Evolutionary conservation across 495 filamentous ascomycete species (phyloP).

Genomic region (Mycothermus thermophilus): DNA sequence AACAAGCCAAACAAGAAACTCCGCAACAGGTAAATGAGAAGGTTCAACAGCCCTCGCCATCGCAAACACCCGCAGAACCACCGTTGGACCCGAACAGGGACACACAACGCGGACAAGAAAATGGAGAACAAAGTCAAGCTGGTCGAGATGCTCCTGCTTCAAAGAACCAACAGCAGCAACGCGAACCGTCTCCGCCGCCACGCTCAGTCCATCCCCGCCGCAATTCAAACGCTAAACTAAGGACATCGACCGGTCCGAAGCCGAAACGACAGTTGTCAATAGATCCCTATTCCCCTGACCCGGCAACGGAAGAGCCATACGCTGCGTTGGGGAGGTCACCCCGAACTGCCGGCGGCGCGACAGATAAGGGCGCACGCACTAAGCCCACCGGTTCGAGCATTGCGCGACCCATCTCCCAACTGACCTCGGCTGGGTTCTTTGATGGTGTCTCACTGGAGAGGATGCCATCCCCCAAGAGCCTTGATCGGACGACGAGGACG

Average conservation of each 20-base stretch:
- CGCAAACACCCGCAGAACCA: too few relatives aligned
- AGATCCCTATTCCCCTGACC: conserved; percentile 22
- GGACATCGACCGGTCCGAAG: conserved; percentile 23
- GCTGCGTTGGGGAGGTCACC: conserved; percentile 22
- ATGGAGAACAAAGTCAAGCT: too few relatives aligned
- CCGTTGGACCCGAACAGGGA: neutral
- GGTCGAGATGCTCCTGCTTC: too few relatives aligned
- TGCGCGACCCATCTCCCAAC: conserved; percentile 26
- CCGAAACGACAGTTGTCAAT: conserved; percentile 25
- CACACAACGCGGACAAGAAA: too few relatives aligned
- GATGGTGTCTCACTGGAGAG: conserved; percentile 23
- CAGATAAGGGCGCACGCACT: conserved; percentile 23
- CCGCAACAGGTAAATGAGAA: too few relatives aligned
- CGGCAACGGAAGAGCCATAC: conserved; percentile 13
- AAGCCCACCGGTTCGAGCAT: conserved; percentile 23
- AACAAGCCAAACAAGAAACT: too few relatives aligned
- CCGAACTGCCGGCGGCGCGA: conserved; percentile 12
- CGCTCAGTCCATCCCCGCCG: conserved; percentile 21
- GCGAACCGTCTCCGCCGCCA: conserved; percentile 1
- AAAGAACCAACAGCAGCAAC: conserved; percentile 9
- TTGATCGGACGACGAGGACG: conserved; percentile 13
- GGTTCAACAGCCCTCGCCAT: too few relatives aligned
- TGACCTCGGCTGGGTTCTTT: conserved; percentile 22
- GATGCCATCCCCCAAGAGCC: conserved; percentile 20
- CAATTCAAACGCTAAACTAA: conserved; percentile 32